These are phyloP conservation scores for Metarhizium robertsii DNA, from an alignment of 2,329 filamentous ascomycete genomes.

Conservation along the genomic window DNA sequence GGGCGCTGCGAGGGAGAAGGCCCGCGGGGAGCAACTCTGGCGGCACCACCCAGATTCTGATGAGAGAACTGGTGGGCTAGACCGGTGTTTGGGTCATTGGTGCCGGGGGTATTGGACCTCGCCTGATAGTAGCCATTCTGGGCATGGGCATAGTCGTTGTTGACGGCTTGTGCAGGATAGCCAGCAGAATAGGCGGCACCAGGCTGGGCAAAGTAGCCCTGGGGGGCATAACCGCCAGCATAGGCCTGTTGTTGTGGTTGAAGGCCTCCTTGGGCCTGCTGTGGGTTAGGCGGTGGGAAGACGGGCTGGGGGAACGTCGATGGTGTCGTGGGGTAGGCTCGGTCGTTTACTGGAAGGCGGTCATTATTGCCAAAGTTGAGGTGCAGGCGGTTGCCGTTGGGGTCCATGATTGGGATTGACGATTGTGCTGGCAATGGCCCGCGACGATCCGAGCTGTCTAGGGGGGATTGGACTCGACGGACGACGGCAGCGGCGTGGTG, in stretches of 20 bases:
- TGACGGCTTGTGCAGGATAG: conserved; percentile 28
- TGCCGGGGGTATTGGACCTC: conserved; percentile 47
- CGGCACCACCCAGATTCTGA: conserved; percentile 75
- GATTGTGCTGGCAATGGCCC: background rate
- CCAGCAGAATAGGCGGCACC: conserved; percentile 44
- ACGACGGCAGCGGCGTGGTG: background rate
- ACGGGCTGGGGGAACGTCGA: conserved; percentile 95
- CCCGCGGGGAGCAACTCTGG: conserved; percentile 56
- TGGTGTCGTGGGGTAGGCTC: conserved; percentile 77
- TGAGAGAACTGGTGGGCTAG: conserved; percentile 94
- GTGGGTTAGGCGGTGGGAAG: conserved; percentile 28
- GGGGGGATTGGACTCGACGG: background rate
- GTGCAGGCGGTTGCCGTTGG: conserved; percentile 52
- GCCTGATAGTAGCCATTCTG: conserved; percentile 38
- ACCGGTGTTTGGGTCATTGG: conserved; percentile 80
- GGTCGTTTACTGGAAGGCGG: conserved; percentile 51
- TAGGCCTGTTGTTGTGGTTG: conserved; percentile 33
- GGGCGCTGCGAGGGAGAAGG: conserved; percentile 67
- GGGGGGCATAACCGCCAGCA: conserved; percentile 33
- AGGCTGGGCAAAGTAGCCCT: conserved; percentile 54
- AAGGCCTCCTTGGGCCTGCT: conserved; percentile 27
- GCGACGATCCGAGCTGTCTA: background rate
- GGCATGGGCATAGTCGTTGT: conserved; percentile 40
- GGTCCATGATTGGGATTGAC: conserved; percentile 30
- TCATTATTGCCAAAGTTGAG: conserved; percentile 61